Conservation (phyloP, 345 rosid species). For the Balakata baccata region DNA sequence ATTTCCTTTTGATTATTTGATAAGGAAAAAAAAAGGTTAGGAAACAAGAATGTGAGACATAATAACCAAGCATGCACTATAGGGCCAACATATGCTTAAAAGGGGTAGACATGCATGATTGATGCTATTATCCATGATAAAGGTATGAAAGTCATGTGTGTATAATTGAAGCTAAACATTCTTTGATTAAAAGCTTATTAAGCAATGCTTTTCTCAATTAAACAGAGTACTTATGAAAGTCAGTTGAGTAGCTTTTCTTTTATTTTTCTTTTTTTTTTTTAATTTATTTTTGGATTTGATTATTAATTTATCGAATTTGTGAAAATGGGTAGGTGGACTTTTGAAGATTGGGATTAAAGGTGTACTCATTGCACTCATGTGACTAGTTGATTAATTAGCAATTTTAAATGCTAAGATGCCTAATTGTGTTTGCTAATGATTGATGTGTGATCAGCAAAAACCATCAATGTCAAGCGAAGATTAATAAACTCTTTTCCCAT, state of each 20-base stretch:
- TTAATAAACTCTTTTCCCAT: no score
- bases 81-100: constrained; percentile 28
- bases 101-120: constrained; percentile 40
- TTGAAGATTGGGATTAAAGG: constrained; percentile 22
- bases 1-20: no score
- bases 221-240: constrained; percentile 4
- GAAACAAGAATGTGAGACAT: constrained; percentile 26
- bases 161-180: constrained; percentile 29
- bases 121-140: constrained; percentile 20
- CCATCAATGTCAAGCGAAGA: neutral
- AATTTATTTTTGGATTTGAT: neutral
- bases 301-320: neutral
- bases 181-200: constrained; percentile 24
- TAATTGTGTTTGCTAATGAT: constrained; percentile 1
- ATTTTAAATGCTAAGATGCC: neutral
- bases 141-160: constrained; percentile 25
- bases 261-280: neutral
- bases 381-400: constrained; percentile 22
- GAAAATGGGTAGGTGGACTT: constrained; percentile 8
- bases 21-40: no score
- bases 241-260: constrained; percentile 24
- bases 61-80: constrained; percentile 39
- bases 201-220: no score
- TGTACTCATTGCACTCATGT: constrained; percentile 52
- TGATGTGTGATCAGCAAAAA: neutral